phyloP scores from a whole-genome alignment of 1,284 basidiomycete genomes.

The Rhodotorula sp. region DNA sequence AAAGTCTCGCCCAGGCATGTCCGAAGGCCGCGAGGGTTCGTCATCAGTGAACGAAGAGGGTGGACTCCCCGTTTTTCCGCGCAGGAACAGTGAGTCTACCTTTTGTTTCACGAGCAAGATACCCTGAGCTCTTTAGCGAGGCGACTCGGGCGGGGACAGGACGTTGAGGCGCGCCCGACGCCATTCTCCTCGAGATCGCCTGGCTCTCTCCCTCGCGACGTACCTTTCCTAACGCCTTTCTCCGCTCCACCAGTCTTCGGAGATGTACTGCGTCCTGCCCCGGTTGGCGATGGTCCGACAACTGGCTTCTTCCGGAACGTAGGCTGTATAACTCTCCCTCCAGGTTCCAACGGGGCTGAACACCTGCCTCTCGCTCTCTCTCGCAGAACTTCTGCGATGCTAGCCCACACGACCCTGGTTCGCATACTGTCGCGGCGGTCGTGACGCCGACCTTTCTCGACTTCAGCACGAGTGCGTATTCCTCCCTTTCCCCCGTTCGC shows the following conservation, averaged over 20 bases:
- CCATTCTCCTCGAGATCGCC: not conserved
- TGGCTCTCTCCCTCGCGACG: not conserved
- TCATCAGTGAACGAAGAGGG: not conserved
- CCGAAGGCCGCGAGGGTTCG: not conserved
- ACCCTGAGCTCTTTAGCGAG: too few species aligned
- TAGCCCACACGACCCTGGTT: constrained; percentile 22
- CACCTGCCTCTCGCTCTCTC: too few species aligned
- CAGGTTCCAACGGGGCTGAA: not conserved
- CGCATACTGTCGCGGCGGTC: constrained; percentile 35
- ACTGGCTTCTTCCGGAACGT: constrained; percentile 40
- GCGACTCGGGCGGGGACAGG: too few species aligned
- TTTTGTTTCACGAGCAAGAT: too few species aligned
- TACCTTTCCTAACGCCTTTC: not conserved
- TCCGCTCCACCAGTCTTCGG: constrained; percentile 18
- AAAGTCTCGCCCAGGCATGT: not conserved
- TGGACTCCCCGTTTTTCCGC: not conserved
- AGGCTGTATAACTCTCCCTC: not conserved
- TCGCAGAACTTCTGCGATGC: constrained; percentile 29
- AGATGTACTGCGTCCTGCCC: constrained; percentile 12
- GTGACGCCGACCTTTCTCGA: constrained; percentile 28
- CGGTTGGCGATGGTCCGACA: constrained; percentile 13
- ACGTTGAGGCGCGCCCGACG: not conserved
- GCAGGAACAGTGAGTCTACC: not conserved
- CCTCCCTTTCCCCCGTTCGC: not conserved
- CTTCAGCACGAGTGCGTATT: constrained; percentile 25